Evolutionary conservation across 2,329 filamentous ascomycete species (phyloP).

Genomic region (Phymatotrichopsis omnivora): DNA sequence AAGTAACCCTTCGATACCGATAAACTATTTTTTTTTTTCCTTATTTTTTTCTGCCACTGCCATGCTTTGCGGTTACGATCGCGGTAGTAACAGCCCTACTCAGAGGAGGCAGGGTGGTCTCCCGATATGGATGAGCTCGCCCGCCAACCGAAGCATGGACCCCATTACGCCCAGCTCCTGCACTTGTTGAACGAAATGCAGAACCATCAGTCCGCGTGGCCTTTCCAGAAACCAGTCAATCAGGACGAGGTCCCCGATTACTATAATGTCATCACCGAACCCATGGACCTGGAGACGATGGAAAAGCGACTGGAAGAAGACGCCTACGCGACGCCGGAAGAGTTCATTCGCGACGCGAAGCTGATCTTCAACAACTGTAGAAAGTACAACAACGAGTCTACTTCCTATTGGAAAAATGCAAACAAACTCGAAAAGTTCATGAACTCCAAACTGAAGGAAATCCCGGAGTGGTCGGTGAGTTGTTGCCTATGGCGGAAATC

Average conservation of each 20-base stretch:
- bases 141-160: slow-evolving; percentile 86
- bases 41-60: neutral
- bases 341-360: slow-evolving; percentile 80
- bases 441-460: slow-evolving; percentile 34
- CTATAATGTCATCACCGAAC: slow-evolving; percentile 95
- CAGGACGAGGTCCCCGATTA: slow-evolving; percentile 97
- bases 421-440: slow-evolving; percentile 62
- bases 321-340: slow-evolving; percentile 80
- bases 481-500: neutral
- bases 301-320: slow-evolving; percentile 90
- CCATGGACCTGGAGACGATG: slow-evolving; percentile 78
- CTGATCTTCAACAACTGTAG: slow-evolving; percentile 92
- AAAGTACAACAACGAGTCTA: slow-evolving; percentile 92
- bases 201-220: slow-evolving; percentile 88
- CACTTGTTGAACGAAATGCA: slow-evolving; percentile 91
- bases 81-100: slow-evolving; percentile 8
- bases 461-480: slow-evolving; percentile 33
- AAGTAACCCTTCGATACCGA: slow-evolving; percentile 11
- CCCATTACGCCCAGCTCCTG: slow-evolving; percentile 88
- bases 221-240: slow-evolving; percentile 87
- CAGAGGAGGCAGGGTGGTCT: slow-evolving; percentile 75
- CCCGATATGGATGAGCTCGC: slow-evolving; percentile 96
- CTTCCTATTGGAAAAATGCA: slow-evolving; percentile 87
- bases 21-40: neutral
- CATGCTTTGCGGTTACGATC: neutral